Evolutionary conservation across 1,139 yeast species (phyloP), one percentile per base, ranked within the genome.

Genomic region (Suhomyces taliae): DNA sequence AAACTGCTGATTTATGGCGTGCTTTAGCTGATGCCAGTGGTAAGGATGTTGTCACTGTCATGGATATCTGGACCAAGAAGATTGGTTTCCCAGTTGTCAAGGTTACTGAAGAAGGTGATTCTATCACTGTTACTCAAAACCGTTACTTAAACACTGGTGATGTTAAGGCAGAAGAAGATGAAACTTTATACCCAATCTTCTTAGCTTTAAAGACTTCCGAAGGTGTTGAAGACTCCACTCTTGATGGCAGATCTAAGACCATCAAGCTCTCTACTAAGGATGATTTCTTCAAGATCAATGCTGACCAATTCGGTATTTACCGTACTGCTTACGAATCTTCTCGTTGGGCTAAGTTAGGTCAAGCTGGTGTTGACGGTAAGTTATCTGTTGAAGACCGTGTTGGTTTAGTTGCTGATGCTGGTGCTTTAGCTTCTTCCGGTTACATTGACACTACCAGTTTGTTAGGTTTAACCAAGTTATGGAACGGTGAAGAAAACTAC

Each of bases 341-440:
- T 47, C 86, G 96, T 65, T 82, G 95, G 83, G 66, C 74, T 44
- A 84, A 83, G 67, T 79, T 90, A 56, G 90, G 93, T 48, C 66
- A 78, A 55, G 90, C 89, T 44, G 90, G 90, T 49, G 72, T 72
- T 36, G 74, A 74, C 15, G 87, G 89, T 31, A 72, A 80, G 55
- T 76, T 89, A 55, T 78, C 91, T 7, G 89, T 85, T 43, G 91
- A 87, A 64, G 96, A 89, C 65, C 83, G 95, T 66, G 86, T 87
- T 48, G 95, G 95, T 46, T 79, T 89, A 55, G 88, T 89, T 41
- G 90, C 95, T 27, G 96, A 89, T 70, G 87, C 89, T 27, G 83
- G 80, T 45, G 80, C 91, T 8, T 77, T 88, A 56, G 80, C 93
- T 3, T 70, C 83, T 12, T 81, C 90, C 39, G 96, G 96, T 14